These are phyloP conservation scores for Lactuca sativa DNA, from an alignment of 129 eudicot species.

Conservation along the genomic window DNA sequence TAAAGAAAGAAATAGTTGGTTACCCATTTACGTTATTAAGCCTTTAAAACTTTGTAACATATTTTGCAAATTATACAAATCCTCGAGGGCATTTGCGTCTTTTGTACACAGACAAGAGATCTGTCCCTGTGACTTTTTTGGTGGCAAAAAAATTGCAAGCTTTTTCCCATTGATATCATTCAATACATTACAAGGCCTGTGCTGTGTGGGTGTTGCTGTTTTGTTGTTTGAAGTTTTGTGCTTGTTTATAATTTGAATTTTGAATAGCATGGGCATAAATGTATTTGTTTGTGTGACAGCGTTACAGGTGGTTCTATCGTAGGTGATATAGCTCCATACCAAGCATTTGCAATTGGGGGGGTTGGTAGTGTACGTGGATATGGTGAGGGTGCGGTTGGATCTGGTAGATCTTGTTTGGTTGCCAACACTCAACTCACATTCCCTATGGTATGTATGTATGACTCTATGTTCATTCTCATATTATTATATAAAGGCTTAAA, in stretches of 20 bases:
- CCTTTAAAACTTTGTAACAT: too few relatives aligned
- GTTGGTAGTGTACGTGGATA: constrained; percentile 93
- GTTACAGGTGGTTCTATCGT: constrained; percentile 92
- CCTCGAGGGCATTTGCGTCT: too few relatives aligned
- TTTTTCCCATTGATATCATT: too few relatives aligned
- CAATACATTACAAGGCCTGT: too few relatives aligned
- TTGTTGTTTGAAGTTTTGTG: too few relatives aligned
- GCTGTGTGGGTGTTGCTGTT: neutral
- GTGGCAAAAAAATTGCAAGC: too few relatives aligned
- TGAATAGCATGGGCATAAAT: neutral
- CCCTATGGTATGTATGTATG: constrained; percentile 63
- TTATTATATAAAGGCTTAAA: too few relatives aligned
- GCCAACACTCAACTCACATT: constrained; percentile 85
- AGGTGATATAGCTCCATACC: constrained; percentile 98
- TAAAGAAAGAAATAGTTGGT: too few relatives aligned
- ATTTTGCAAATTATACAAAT: too few relatives aligned
- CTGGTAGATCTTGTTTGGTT: constrained; percentile 91
- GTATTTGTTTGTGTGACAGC: constrained; percentile 41
- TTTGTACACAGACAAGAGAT: too few relatives aligned
- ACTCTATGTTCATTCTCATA: neutral
- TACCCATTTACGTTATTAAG: too few relatives aligned
- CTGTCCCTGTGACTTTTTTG: too few relatives aligned
- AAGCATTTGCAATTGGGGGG: constrained; percentile 97
- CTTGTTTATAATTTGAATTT: neutral
- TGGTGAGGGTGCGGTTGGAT: constrained; percentile 95